Evolutionary conservation across 176 grass and related monocot species (phyloP).

Genomic region (Olyra latifolia): DNA sequence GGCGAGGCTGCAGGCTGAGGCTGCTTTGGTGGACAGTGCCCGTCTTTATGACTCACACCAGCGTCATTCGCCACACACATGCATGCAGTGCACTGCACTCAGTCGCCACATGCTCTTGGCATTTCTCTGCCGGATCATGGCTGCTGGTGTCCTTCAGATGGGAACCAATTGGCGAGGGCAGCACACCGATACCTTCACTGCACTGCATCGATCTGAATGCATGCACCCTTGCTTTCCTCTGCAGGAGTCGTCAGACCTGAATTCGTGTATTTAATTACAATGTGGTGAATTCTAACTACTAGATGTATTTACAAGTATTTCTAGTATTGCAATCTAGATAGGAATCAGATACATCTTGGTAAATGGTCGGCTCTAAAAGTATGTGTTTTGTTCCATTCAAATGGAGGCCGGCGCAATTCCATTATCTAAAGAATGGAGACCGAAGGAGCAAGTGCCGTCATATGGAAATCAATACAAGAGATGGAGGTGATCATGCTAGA

Average conservation of each 20-base stretch:
- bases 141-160: background rate
- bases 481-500: background rate
- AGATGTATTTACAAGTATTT: too few species aligned
- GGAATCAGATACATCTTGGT: background rate
- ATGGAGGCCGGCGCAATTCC: too few species aligned
- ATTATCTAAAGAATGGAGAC: too few species aligned
- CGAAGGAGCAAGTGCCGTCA: background rate
- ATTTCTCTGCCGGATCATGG: conserved; percentile 6
- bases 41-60: conserved; percentile 44
- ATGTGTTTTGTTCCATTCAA: background rate
- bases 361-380: background rate
- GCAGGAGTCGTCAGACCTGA: background rate
- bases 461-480: background rate
- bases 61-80: conserved; percentile 25
- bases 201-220: background rate
- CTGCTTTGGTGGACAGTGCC: background rate
- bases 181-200: background rate
- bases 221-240: background rate
- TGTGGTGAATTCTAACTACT: too few species aligned
- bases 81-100: too few species aligned
- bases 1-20: background rate
- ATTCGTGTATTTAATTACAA: background rate
- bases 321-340: background rate
- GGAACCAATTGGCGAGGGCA: background rate
- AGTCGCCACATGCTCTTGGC: conserved; percentile 25